Evolutionary conservation across 2,329 filamentous ascomycete species (phyloP).

Genomic region (Periconia macrospinosa): DNA sequence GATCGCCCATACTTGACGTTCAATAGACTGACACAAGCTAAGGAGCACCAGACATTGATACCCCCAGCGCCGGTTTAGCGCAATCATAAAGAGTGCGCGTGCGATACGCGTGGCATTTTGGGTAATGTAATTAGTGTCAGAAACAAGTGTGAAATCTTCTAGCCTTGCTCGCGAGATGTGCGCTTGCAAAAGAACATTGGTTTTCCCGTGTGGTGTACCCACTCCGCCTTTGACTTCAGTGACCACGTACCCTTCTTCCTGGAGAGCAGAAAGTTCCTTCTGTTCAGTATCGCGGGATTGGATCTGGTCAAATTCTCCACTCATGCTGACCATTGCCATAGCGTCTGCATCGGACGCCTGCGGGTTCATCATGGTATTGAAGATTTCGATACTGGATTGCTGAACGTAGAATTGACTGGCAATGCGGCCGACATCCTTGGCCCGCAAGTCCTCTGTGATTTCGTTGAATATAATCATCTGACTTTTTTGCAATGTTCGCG

Average conservation of each 20-base stretch:
- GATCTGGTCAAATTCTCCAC: conserved; percentile 96
- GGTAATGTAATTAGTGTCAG: conserved; percentile 91
- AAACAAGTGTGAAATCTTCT: conserved; percentile 91
- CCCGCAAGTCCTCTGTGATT: conserved; percentile 84
- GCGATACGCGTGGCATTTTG: conserved; percentile 96
- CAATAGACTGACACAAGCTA: conserved; percentile 93
- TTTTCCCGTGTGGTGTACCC: conserved; percentile 79
- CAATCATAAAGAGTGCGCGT: conserved; percentile 94
- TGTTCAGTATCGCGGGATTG: conserved; percentile 89
- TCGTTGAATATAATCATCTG: conserved; percentile 99
- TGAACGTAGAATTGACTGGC: conserved; percentile 97
- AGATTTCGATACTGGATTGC: conserved; percentile 91
- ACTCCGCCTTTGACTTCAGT: conserved; percentile 76
- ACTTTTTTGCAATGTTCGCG: conserved; percentile 81
- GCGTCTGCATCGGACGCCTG: conserved; percentile 88
- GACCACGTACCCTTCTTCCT: conserved; percentile 64
- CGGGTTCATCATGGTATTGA: conserved; percentile 92
- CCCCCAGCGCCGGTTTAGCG: conserved; percentile 91
- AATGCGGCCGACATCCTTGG: conserved; percentile 94
- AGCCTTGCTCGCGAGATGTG: conserved; percentile 87
- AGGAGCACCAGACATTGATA: conserved; percentile 90
- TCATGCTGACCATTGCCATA: conserved; percentile 95
- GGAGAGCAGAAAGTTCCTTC: conserved; percentile 78
- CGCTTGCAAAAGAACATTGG: conserved; percentile 90
- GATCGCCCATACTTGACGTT: conserved; percentile 93